Percentiles rank a stretch among this genome's conserved stretches.
Conservation (phyloP, 768 basidiomycete species). For the Rhodotorula diobovata region DNA sequence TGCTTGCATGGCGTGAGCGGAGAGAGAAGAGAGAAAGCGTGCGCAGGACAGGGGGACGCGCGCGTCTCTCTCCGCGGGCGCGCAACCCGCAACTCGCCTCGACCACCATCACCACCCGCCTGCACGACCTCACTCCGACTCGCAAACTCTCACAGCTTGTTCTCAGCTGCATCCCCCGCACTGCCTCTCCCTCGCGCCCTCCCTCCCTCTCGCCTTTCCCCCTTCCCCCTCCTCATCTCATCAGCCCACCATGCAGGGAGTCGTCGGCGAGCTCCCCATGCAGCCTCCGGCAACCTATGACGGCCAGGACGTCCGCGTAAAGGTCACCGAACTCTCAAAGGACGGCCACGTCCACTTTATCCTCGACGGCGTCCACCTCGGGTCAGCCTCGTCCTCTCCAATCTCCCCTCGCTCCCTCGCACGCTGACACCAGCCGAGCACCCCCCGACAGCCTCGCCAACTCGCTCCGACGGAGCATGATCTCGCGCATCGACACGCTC, state of each 20-base stretch:
- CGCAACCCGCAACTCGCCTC: too few species aligned
- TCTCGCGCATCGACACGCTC: constrained; percentile 93
- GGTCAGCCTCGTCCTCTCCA: constrained; percentile 57
- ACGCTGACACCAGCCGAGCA: constrained; percentile 17
- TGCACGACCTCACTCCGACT: too few species aligned
- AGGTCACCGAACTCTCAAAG: constrained; percentile 56
- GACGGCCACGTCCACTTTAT: constrained; percentile 80
- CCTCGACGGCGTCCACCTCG: constrained; percentile 90
- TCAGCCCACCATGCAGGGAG: background rate
- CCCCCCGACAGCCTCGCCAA: constrained; percentile 66
- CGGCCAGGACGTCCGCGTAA: constrained; percentile 38
- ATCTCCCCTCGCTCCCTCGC: background rate
- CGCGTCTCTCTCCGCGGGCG: too few species aligned
- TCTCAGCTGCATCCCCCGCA: background rate
- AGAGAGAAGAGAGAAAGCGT: too few species aligned
- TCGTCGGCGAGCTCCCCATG: constrained; percentile 24
- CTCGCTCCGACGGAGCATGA: constrained; percentile 84
- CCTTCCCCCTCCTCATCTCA: background rate
- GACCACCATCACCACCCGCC: too few species aligned
- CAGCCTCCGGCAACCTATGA: constrained; percentile 34
- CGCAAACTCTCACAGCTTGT: too few species aligned
- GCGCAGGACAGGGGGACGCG: too few species aligned
- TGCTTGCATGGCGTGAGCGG: too few species aligned
- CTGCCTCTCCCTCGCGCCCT: background rate
- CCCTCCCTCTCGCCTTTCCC: too few species aligned